phyloP scores from a whole-genome alignment of 306 rosid species.

The Quercus robur region DNA sequence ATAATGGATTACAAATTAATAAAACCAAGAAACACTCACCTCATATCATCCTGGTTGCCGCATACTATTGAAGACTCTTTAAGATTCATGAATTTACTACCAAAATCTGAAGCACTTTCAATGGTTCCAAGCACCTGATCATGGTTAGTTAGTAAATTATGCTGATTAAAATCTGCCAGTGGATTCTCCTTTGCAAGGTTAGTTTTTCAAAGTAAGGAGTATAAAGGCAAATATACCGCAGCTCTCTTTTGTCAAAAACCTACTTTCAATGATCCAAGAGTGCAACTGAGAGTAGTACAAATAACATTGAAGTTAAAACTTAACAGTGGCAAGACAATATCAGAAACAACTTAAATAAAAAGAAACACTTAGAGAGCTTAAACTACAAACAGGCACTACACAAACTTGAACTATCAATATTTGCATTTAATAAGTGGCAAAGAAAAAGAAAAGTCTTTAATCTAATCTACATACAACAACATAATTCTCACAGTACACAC shows the following conservation, averaged over 20 bases:
- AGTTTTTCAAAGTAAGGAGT: too few relatives aligned
- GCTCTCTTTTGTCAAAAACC: background rate
- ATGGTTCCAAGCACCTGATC: background rate
- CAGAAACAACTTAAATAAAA: background rate
- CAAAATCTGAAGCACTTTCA: background rate
- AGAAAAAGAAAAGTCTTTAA: slow-evolving; percentile 15
- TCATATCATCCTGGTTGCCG: background rate
- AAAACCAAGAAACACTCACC: background rate
- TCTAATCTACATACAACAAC: slow-evolving; percentile 26
- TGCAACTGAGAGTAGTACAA: background rate
- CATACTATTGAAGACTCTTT: background rate
- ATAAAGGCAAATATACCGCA: too few relatives aligned
- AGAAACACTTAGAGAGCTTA: background rate
- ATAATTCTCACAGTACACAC: slow-evolving; percentile 23
- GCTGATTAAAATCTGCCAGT: too few relatives aligned
- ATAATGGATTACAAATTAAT: background rate
- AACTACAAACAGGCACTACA: background rate
- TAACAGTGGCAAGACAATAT: background rate
- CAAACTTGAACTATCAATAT: slow-evolving; percentile 20
- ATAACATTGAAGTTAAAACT: background rate
- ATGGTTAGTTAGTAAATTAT: too few relatives aligned
- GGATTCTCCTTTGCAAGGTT: too few relatives aligned
- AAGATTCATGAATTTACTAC: background rate
- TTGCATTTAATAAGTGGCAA: slow-evolving; percentile 24
- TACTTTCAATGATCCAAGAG: slow-evolving; percentile 1